A percentile compares a stretch with the other conserved stretches of the same genome.
Evolutionary conservation across 2,329 filamentous ascomycete genomes (phyloP).

Genomic region (Grosmannia huntii): DNA sequence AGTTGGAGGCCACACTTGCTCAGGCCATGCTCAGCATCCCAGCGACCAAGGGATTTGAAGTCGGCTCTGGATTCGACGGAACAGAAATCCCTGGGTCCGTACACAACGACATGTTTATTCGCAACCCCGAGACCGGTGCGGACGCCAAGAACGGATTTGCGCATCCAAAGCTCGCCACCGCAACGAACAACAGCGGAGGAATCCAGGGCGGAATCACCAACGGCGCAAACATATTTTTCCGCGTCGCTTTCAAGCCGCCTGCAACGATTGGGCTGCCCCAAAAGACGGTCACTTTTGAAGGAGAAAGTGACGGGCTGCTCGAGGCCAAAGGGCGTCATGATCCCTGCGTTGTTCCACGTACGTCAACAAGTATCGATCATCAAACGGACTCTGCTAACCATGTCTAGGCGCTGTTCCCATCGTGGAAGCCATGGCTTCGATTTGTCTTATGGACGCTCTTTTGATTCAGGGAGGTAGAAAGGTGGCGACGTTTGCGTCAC

Average conservation of each 20-base stretch:
- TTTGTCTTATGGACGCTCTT: conserved; percentile 36
- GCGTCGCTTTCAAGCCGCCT: conserved; percentile 86
- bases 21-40: conserved; percentile 95
- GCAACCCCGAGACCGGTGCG: conserved; percentile 30
- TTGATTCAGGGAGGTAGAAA: not conserved
- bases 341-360: conserved; percentile 75
- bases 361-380: too few relatives aligned
- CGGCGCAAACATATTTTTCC: conserved; percentile 88
- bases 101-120: conserved; percentile 83
- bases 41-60: conserved; percentile 89
- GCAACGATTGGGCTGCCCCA: conserved; percentile 89
- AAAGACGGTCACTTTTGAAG: conserved; percentile 68
- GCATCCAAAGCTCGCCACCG: conserved; percentile 49
- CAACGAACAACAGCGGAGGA: conserved; percentile 90
- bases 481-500: too few relatives aligned
- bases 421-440: conserved; percentile 80
- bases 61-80: conserved; percentile 84
- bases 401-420: conserved; percentile 55
- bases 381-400: too few relatives aligned
- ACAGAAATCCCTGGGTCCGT: conserved; percentile 75
- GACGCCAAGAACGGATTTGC: conserved; percentile 19
- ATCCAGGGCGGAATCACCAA: conserved; percentile 95
- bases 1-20: conserved; percentile 80
- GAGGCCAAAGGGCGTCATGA: conserved; percentile 92
- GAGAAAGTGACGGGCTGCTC: conserved; percentile 55